Evolutionary conservation across 1,284 basidiomycete species (phyloP).

Genomic region (Rhizoctonia solani): DNA sequence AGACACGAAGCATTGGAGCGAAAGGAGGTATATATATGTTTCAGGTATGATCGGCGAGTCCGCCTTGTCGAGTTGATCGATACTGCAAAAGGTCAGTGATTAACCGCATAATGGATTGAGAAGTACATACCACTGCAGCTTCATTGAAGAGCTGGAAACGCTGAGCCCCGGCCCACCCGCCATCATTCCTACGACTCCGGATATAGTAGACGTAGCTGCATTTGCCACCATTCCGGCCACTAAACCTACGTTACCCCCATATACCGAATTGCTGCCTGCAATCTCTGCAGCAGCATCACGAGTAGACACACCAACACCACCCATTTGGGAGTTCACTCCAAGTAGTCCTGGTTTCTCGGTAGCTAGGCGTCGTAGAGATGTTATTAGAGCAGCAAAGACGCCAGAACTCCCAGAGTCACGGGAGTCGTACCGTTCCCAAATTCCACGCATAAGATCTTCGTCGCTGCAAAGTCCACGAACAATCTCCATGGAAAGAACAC

Average conservation of each 20-base stretch:
- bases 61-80: slow-evolving; percentile 94
- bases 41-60: slow-evolving; percentile 93
- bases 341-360: slow-evolving; percentile 86
- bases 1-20: slow-evolving; percentile 84
- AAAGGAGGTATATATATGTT: slow-evolving; percentile 88
- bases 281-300: slow-evolving; percentile 43
- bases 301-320: slow-evolving; percentile 66
- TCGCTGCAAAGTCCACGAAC: slow-evolving; percentile 88
- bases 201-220: slow-evolving; percentile 78
- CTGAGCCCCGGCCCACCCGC: slow-evolving; percentile 69
- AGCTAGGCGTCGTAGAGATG: slow-evolving; percentile 78
- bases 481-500: slow-evolving; percentile 89
- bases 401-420: slow-evolving; percentile 49
- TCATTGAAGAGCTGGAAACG: slow-evolving; percentile 73
- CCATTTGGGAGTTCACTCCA: slow-evolving; percentile 78
- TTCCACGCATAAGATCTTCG: slow-evolving; percentile 73
- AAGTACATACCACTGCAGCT: slow-evolving; percentile 73
- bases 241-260: slow-evolving; percentile 65
- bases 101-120: slow-evolving; percentile 31
- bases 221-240: slow-evolving; percentile 83
- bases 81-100: slow-evolving; percentile 54
- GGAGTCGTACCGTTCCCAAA: slow-evolving; percentile 83
- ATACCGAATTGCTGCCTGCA: slow-evolving; percentile 42
- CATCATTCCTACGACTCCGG: slow-evolving; percentile 72
- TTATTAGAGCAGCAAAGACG: slow-evolving; percentile 79